A percentile compares a stretch with the other conserved stretches of the same genome.
phyloP scores from a whole-genome alignment of 139 green algal species.

The Dunaliella primolecta region DNA sequence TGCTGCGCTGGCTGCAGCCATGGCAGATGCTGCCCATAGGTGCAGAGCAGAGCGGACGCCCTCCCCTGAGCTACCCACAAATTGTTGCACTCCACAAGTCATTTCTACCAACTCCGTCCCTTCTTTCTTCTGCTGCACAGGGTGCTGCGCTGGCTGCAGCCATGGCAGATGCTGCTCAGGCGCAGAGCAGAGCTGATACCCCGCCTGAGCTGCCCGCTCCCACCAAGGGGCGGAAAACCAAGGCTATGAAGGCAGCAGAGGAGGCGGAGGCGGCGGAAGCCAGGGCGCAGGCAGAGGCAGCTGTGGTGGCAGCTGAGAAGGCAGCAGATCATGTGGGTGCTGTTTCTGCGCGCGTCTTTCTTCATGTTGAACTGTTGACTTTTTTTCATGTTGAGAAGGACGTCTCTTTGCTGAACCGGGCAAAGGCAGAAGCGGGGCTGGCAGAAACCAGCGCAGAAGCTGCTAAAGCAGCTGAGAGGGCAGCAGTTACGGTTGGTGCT shows the following conservation, averaged over 20 bases:
- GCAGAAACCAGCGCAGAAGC: neutral
- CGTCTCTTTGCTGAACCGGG: neutral
- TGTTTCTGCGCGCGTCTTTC: neutral
- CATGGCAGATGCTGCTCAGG: neutral
- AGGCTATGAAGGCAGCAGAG: neutral
- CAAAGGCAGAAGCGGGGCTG: neutral
- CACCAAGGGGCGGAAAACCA: neutral
- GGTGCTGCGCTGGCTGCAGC: neutral
- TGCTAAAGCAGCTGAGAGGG: neutral
- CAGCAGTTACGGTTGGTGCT: neutral
- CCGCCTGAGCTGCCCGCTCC: neutral
- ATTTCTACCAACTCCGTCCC: neutral
- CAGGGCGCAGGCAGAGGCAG: neutral
- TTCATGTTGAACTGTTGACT: neutral
- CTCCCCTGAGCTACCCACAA: neutral
- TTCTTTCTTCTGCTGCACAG: neutral
- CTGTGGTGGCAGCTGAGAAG: neutral
- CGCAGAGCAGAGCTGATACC: neutral
- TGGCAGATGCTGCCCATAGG: neutral
- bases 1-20: neutral
- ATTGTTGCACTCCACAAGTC: neutral
- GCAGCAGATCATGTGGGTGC: neutral
- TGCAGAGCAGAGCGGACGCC: neutral
- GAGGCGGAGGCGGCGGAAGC: neutral
- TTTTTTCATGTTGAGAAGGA: neutral